Evolutionary conservation across 2,329 filamentous ascomycete species (phyloP), one percentile per base, ranked within the genome.

Genomic region (Penicillium sp.): DNA sequence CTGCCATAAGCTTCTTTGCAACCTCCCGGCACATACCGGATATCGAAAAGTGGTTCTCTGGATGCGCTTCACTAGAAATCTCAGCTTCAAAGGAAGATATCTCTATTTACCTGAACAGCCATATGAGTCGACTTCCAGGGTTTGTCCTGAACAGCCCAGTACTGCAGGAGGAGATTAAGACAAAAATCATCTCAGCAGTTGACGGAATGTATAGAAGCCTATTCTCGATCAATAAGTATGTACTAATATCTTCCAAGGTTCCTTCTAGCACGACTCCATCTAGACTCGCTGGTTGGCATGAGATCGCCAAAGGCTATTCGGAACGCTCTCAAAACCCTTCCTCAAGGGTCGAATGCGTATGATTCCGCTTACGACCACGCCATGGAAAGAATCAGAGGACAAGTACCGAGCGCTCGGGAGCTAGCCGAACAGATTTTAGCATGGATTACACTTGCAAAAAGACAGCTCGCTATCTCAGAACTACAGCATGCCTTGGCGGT

Each of bases 201-300:
- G 64, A 72, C 35, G 74, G 74, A 57, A 78, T 77, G 73, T 78
- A 69, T 21, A 4, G 73, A 70, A 15, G 30, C 53, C 44, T 7
- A 21, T 11, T 5, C n/a, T 53, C 19, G 11, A 29, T 50, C 48
- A 5, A 29, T 30, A 46, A 29, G 2, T 17, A 26, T 26, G 7
- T 6, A n/a, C 38, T 45, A 45, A 45, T n/a, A 45, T 17, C 19
- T 7, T 7, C 26, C 6, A 15, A 70, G 66, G 69, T 72, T 73
- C 51, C 66, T 72, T 1, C 69, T 72, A 21, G 69, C 66, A 15
- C 60, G 60, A 21, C 67, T 73, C 11, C 48, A 68, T 56, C 45
- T 67, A 1, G 58, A 67, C n/a, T 68, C 64, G n/a, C 38, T 70
- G 17, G 29, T 47, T 17, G 44, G 45, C 7, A 66, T 58, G 52